Base-by-base conservation (phyloP, 202 grass and related monocot species). In the Dendrocalamus latiflorus region DNA sequence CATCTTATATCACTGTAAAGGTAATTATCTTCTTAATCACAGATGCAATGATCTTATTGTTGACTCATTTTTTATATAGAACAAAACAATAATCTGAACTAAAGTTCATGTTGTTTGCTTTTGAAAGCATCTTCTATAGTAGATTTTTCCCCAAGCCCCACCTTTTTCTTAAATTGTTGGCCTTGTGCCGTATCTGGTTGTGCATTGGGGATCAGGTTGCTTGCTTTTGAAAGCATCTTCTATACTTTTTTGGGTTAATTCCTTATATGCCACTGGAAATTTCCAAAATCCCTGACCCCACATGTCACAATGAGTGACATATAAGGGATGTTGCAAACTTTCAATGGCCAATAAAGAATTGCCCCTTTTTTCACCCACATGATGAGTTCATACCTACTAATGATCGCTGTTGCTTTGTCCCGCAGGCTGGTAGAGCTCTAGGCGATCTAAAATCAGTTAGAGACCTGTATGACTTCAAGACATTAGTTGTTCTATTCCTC, bases 401-500 rank as follows among this genome's bases (percentile, higher is more conserved):
- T 68, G 26, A 83, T 50, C 1, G 0, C 17, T 69, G 22, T 24
- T 83, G 47, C 16, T 36, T 42, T 78, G 24, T 38, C 36, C 44
- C 90, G 80, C 87, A 98, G 95, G 91, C 95, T 83, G 95, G 93
- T 70, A 87, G 92, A 54, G 95, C 92, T 84, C 84, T 98, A 65
- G 89, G 91, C 8, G 92, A 95, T 86, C 83, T 98, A 68, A 98
- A 83, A 84, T 98, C 95, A 45, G 73, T 95, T 48, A 93, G 91
- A 65, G 95, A 98, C 54, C 54, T 93, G 43, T 93, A 98, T 63
- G 95, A 98, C 91, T 95, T 93, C 51, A 98, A 95, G 81, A 98
- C 95, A 79, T 82, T 98, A 67, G 64, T 93, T 13, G 83, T 98
- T 81, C 73, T 98, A 68, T 98, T 98, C 82, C 85, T 98, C 28